Base-by-base conservation (phyloP, 176 grass and related monocot species). In the Aegilops bicornis region DNA sequence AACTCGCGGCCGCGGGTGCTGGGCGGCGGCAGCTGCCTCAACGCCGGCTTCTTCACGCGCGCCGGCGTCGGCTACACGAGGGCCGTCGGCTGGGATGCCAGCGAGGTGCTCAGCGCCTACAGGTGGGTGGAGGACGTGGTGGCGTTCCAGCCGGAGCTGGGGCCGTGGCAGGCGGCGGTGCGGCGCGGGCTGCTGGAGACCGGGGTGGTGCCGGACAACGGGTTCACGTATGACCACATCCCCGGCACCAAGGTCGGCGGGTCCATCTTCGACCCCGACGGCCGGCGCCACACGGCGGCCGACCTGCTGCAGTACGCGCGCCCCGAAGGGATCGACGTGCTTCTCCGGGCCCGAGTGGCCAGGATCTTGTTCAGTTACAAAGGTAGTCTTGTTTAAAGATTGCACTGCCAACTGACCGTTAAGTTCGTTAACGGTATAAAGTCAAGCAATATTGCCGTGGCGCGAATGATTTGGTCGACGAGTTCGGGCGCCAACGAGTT, bases 11-110 rank as follows among this genome's bases (percentile, higher is more conserved):
- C 93, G 0, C 86, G 96, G 39, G 91, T 95, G 83, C 93, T 98
- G 40, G 96, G 96, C 52, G 96, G 96, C 23, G 96, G 96, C 29
- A 95, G 82, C 83, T 94, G 93, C 89, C 27, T 98, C 81, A 98
- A 98, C 85, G 96, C 91, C 1, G 96, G 96, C 3, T 98, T 98
- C 93, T 98, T 92, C 89, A 89, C 96, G 32, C 96, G 96, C 60
- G 93, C 93, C 11, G 85, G 89, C 78, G 4, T 33, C 9, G 47
- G 56, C 0, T 95, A 95, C 81, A 89, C 81, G 31, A 60, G 71
- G 64, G 62, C 59, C 69, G 66, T 25, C 77, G 91, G 91, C 0
- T 93, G 91, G 93, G 86, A 95, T 33, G 8, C 39, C 50, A 14
- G 56, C 36, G 87, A 92, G 80, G 96, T 89, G 32, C 69, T 76